A percentile compares a stretch with the other conserved stretches of the same genome.
phyloP scores from a whole-genome alignment of 495 filamentous ascomycete species.

The Penicilliopsis zonata region DNA sequence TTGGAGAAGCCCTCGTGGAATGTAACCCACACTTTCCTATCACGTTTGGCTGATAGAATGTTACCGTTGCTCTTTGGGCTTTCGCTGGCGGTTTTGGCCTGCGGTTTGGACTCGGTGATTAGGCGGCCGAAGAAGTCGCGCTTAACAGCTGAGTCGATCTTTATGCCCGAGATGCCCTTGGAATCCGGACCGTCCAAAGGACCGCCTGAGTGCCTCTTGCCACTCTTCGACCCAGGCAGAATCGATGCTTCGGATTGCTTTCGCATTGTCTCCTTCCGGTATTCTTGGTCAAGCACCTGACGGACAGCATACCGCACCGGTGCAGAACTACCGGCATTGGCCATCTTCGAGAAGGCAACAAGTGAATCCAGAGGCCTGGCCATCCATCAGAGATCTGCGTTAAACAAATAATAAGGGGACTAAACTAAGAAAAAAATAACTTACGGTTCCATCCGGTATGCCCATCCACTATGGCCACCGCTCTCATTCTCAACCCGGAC shows the following conservation, averaged over 20 bases:
- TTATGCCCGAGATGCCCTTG: constrained; percentile 11
- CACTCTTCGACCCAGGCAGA: constrained; percentile 41
- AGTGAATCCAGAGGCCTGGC: constrained; percentile 59
- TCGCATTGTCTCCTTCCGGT: constrained; percentile 51
- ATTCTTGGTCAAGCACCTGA: constrained; percentile 85
- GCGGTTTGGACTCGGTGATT: constrained; percentile 34
- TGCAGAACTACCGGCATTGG: constrained; percentile 32
- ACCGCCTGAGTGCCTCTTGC: constrained; percentile 16
- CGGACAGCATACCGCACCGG: constrained; percentile 79
- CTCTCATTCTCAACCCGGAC: constrained; percentile 61
- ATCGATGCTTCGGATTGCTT: constrained; percentile 40
- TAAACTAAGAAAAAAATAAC: constrained; percentile 23
- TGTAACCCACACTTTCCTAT: constrained; percentile 74
- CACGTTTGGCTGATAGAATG: constrained; percentile 17
- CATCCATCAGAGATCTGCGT: too few relatives aligned
- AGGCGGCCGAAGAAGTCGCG: constrained; percentile 85
- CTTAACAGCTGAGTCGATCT: constrained; percentile 40
- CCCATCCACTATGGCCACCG: constrained; percentile 49
- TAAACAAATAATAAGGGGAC: too few relatives aligned
- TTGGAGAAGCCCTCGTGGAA: constrained; percentile 96
- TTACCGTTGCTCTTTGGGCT: constrained; percentile 11
- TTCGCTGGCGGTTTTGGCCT: constrained; percentile 19
- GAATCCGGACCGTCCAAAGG: constrained; percentile 27
- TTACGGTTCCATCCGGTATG: constrained; percentile 93
- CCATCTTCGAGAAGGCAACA: constrained; percentile 26